phyloP scores from a whole-genome alignment of 2,329 filamentous ascomycete species.

The Blastomyces percursus region DNA sequence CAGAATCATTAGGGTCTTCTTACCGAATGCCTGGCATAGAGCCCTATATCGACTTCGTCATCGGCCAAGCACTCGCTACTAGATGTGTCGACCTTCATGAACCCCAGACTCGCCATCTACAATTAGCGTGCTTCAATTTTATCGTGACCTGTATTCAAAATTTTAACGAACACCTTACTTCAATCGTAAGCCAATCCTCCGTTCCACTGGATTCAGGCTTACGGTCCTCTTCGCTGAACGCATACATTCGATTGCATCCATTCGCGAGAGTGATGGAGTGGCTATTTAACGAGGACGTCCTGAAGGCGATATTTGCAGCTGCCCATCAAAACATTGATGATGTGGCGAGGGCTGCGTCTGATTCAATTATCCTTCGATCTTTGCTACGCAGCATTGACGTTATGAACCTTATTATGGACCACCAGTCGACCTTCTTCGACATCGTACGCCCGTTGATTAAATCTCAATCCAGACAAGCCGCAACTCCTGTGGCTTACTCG shows the following conservation, averaged over 20 bases:
- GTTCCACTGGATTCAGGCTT: constrained; percentile 66
- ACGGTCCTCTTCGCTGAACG: constrained; percentile 55
- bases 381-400: constrained; percentile 73
- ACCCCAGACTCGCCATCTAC: constrained; percentile 60
- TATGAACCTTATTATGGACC: constrained; percentile 68
- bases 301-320: constrained; percentile 64
- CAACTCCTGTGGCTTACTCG: constrained; percentile 56
- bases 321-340: constrained; percentile 65
- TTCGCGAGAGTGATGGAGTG: constrained; percentile 95
- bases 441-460: constrained; percentile 72
- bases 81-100: constrained; percentile 57
- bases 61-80: constrained; percentile 64
- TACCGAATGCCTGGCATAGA: constrained; percentile 80
- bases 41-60: constrained; percentile 80
- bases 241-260: constrained; percentile 79
- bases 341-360: constrained; percentile 59
- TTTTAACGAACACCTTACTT: constrained; percentile 89
- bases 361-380: constrained; percentile 71
- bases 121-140: constrained; percentile 74
- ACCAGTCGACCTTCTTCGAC: constrained; percentile 85
- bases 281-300: constrained; percentile 88
- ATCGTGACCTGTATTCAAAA: constrained; percentile 65
- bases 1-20: constrained; percentile 67
- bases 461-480: constrained; percentile 49
- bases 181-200: constrained; percentile 69